A percentile compares a stretch with the other conserved stretches of the same genome.
These are phyloP conservation scores for Pterocarpus macrocarpus DNA, from an alignment of 306 rosid species.

Conservation along the genomic window DNA sequence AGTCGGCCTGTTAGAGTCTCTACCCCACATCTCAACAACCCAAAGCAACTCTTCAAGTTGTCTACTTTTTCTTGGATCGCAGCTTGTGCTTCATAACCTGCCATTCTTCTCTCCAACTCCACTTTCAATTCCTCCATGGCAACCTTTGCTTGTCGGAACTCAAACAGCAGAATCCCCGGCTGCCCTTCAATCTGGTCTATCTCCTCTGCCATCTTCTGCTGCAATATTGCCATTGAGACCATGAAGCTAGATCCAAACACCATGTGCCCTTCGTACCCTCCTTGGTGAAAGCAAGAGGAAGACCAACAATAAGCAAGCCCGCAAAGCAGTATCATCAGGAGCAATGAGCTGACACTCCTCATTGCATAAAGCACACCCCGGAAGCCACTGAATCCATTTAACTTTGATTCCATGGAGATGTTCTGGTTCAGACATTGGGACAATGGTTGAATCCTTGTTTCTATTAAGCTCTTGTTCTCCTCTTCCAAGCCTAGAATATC, in stretches of 20 bases:
- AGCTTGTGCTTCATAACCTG: conserved; percentile 47
- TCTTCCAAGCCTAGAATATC: conserved; percentile 76
- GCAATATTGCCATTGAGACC: conserved; percentile 66
- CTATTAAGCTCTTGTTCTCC: conserved; percentile 72
- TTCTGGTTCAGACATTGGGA: conserved; percentile 55
- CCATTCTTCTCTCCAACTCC: conserved; percentile 62
- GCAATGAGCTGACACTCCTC: conserved; percentile 76
- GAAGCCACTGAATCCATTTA: conserved; percentile 84
- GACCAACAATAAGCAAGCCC: conserved; percentile 76
- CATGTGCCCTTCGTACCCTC: conserved; percentile 48
- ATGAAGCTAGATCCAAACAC: conserved; percentile 65
- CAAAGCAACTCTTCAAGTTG: conserved; percentile 66
- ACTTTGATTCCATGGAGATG: conserved; percentile 60
- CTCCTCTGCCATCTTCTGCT: conserved; percentile 70
- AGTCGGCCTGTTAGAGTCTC: conserved; percentile 74
- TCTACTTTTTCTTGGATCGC: conserved; percentile 61
- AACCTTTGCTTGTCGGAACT: conserved; percentile 67
- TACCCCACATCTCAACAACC: conserved; percentile 74
- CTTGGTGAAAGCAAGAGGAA: conserved; percentile 61
- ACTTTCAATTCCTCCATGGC: conserved; percentile 70
- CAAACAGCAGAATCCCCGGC: conserved; percentile 70
- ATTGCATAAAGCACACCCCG: conserved; percentile 83
- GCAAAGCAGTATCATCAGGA: conserved; percentile 66
- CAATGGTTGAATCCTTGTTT: conserved; percentile 71
- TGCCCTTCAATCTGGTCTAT: conserved; percentile 67